Evolutionary conservation across 148 eudicot species (phyloP).

Genomic region (Chenopodium formosanum): DNA sequence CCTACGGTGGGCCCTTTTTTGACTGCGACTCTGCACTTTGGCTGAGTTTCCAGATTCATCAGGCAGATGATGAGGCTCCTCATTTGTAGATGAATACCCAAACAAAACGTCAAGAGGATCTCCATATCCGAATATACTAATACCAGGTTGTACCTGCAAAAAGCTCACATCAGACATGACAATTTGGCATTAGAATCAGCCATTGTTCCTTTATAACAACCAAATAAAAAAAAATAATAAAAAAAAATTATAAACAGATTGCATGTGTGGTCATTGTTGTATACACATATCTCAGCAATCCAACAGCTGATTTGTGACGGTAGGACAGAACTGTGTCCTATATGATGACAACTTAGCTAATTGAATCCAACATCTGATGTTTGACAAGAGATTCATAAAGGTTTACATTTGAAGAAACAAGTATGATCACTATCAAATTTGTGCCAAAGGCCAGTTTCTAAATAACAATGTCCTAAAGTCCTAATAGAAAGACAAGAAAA

Average conservation of each 20-base stretch:
- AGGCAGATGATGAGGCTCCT: conserved; percentile 18
- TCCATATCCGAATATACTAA: conserved; percentile 24
- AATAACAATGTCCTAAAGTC: neutral
- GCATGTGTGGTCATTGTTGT: neutral
- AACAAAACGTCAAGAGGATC: conserved; percentile 40
- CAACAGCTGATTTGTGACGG: neutral
- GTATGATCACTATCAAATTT: neutral
- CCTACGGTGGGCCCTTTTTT: conserved; percentile 32
- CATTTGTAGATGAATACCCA: conserved; percentile 24
- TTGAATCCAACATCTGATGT: neutral
- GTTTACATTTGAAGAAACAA: neutral
- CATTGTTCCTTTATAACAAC: no score
- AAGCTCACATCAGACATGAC: conserved; percentile 7
- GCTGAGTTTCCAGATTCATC: conserved; percentile 19
- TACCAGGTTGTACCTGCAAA: conserved; percentile 25
- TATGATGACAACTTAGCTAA: neutral
- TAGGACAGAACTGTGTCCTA: neutral
- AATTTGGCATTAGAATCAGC: neutral
- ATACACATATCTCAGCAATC: neutral
- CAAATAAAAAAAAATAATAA: no score
- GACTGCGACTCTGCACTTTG: conserved; percentile 29
- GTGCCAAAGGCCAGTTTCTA: neutral
- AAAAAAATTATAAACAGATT: no score
- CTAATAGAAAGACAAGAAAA: neutral
- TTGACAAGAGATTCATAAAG: neutral